These are phyloP conservation scores for Chrysochromulina parva DNA, from an alignment of 78 protist genomes.

Conservation along the genomic window DNA sequence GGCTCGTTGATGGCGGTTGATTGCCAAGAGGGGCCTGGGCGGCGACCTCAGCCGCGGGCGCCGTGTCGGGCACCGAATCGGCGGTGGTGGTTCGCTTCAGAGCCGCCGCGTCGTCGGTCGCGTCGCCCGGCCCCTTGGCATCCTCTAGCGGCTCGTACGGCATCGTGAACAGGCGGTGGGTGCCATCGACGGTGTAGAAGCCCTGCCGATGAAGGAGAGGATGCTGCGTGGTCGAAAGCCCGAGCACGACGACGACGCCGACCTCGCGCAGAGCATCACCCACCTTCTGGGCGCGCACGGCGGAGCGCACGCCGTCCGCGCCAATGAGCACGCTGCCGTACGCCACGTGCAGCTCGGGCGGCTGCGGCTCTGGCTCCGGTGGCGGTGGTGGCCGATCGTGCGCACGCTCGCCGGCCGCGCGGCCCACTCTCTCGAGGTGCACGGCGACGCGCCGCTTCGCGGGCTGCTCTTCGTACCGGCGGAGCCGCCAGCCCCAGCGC, in stretches of 20 bases:
- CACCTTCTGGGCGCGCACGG: background rate
- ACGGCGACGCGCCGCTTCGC: background rate
- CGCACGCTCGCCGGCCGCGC: background rate
- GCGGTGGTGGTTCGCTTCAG: too few species aligned
- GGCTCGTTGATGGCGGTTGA: too few species aligned
- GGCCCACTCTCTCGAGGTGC: background rate
- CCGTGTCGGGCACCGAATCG: too few species aligned
- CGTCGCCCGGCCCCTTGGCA: background rate
- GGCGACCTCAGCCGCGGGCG: too few species aligned
- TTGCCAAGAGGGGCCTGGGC: too few species aligned
- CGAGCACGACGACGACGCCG: background rate
- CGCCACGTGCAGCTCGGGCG: background rate
- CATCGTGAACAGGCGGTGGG: conserved; percentile 24
- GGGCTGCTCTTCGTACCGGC: background rate
- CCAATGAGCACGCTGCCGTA: background rate
- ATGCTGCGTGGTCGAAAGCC: background rate
- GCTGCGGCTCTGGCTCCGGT: too few species aligned
- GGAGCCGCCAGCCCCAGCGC: background rate
- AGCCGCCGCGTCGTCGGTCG: background rate
- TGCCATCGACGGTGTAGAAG: conserved; percentile 21
- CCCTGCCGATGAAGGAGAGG: background rate
- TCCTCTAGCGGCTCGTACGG: background rate
- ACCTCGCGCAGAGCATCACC: background rate
- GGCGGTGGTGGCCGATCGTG: too few species aligned
- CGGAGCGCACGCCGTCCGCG: conserved; percentile 17